A percentile compares a stretch with the other conserved stretches of the same genome.
Conservation (phyloP, 768 basidiomycete genomes). For the Lentinula aciculospora region DNA sequence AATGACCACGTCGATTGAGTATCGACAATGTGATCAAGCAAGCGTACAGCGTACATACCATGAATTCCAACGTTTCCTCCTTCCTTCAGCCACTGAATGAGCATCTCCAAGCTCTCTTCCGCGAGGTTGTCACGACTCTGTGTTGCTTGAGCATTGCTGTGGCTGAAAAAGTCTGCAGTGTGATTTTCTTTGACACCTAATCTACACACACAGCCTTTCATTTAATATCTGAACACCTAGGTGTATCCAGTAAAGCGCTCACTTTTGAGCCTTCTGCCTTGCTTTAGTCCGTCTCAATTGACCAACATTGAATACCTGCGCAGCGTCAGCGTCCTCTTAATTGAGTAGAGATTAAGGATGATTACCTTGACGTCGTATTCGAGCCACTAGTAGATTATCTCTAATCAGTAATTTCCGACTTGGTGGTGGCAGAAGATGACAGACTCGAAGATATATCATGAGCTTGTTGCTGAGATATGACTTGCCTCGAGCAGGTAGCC, state of each 20-base stretch:
- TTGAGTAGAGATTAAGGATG: neutral
- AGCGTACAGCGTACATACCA: constrained; percentile 45
- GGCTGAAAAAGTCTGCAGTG: constrained; percentile 85
- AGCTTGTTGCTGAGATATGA: constrained; percentile 98
- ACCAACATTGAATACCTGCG: constrained; percentile 95
- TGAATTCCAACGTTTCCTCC: constrained; percentile 98
- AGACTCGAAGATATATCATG: constrained; percentile 89
- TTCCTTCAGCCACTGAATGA: constrained; percentile 91
- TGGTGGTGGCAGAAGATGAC: constrained; percentile 14
- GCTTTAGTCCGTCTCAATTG: constrained; percentile 88
- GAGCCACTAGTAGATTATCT: constrained; percentile 73
- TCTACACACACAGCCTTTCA: constrained; percentile 26
- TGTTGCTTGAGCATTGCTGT: constrained; percentile 74
- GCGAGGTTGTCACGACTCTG: constrained; percentile 77
- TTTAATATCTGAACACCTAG: neutral
- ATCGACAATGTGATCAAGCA: neutral
- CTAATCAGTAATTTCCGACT: constrained; percentile 7
- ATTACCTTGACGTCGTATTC: constrained; percentile 91
- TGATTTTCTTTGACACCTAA: constrained; percentile 89
- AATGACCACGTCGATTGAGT: neutral
- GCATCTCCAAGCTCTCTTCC: constrained; percentile 87
- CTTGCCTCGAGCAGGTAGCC: constrained; percentile 96
- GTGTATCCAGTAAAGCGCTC: constrained; percentile 12
- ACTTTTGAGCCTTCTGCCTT: constrained; percentile 73
- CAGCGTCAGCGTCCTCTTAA: neutral